Evolutionary conservation across 257 asterid genomes (phyloP).

Genomic region (Nicotiana otophora): DNA sequence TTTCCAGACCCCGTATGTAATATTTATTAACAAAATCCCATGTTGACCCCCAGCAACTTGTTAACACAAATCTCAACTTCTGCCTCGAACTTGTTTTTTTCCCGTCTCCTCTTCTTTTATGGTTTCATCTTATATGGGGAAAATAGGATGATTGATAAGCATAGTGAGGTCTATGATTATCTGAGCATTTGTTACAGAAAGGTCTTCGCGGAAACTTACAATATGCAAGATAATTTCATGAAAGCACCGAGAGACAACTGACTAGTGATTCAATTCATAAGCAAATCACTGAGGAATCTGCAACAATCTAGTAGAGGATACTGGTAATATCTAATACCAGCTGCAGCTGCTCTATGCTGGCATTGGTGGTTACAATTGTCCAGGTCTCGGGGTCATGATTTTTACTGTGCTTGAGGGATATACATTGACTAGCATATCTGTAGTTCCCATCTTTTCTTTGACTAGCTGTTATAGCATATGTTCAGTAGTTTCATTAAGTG

Average conservation of each 20-base stretch:
- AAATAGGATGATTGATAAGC: no score
- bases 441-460: neutral
- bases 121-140: no score
- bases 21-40: no score
- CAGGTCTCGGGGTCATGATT: neutral
- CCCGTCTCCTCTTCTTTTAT: no score
- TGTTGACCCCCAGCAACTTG: no score
- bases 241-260: neutral
- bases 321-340: neutral
- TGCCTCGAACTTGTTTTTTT: no score
- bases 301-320: neutral
- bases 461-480: neutral
- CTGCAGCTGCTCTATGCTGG: neutral
- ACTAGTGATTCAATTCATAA: neutral
- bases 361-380: no score
- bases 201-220: no score
- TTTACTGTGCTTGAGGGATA: neutral
- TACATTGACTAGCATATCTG: neutral
- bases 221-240: neutral
- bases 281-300: neutral
- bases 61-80: no score
- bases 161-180: no score
- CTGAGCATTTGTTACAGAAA: no score
- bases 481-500: neutral
- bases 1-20: neutral